These are phyloP conservation scores for Aspergillus mulundensis DNA, from an alignment of 495 filamentous ascomycete species.

Conservation along the genomic window DNA sequence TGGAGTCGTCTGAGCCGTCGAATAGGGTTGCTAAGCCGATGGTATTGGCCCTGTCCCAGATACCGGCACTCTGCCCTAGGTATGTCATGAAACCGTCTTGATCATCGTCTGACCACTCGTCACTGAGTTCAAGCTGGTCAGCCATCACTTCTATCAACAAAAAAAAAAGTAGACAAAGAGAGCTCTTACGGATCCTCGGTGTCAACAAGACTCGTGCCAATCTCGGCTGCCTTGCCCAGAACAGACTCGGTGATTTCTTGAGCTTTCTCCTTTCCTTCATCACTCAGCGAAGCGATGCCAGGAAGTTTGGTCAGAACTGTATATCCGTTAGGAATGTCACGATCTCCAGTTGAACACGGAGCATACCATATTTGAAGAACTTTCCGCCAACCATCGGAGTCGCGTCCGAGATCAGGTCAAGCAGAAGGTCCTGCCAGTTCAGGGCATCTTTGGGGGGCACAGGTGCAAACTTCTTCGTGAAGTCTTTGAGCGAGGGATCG, in stretches of 20 bases:
- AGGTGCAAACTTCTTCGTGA: slow-evolving; percentile 31
- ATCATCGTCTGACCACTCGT: slow-evolving; percentile 2
- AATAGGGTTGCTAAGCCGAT: background rate
- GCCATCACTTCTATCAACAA: background rate
- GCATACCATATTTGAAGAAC: slow-evolving; percentile 19
- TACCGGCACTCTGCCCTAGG: slow-evolving; percentile 17
- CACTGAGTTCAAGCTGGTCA: background rate
- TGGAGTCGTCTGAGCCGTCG: slow-evolving; percentile 1
- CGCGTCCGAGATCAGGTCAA: slow-evolving; percentile 24
- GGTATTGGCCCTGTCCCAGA: slow-evolving; percentile 14
- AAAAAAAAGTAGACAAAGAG: background rate
- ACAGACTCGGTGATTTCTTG: background rate
- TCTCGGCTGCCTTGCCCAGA: background rate
- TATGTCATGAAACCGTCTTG: slow-evolving; percentile 19
- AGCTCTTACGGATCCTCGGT: background rate
- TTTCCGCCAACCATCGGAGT: slow-evolving; percentile 15
- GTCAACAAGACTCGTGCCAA: background rate
- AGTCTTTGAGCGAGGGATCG: slow-evolving; percentile 10
- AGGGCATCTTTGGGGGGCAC: slow-evolving; percentile 17
- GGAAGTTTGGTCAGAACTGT: background rate
- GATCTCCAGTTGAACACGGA: background rate
- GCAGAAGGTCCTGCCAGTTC: slow-evolving; percentile 22
- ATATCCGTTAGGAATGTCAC: background rate
- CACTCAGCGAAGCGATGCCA: background rate
- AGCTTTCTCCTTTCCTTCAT: background rate